Evolutionary conservation across 306 rosid genomes (phyloP), one percentile per base, ranked within the genome.

Genomic region (Cercis canadensis): DNA sequence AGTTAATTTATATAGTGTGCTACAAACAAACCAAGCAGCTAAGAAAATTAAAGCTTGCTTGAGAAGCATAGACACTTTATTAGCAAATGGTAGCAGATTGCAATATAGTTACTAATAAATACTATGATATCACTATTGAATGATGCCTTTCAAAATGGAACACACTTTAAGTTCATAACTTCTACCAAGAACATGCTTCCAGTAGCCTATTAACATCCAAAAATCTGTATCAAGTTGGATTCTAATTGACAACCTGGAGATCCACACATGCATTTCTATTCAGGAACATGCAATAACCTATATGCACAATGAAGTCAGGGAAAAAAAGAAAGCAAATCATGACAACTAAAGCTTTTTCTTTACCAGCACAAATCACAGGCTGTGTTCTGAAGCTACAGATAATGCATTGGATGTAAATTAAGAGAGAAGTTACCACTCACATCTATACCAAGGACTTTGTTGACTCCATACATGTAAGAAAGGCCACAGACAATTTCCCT

Each of bases 401-500:
- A 58, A 57, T 37, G 40, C 18, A 52, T 74, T 15, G 45, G 46
- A 57, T 15, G 29, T 15, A 41, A 62, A 46, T 24, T 51, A 66
- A 63, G 46, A 65, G 65, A 75, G 67, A 81, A 64, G 33, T 61
- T 24, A 61, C 47, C 72, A 85, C 98, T 82, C 75, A 91, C 99
- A 67, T 85, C 87, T 51, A 94, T 89, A 46, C 99, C 99, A 15
- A 86, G 74, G 78, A 94, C 92, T 80, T 56, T 85, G 87, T 83
- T 76, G 46, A 94, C 99, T 9, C 96, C 97, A 33, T 91, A 91
- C 99, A 94, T 94, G 77, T 94, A 79, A 79, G 90, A 75, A 79
- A 94, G 83, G 34, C 99, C 92, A 66, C 97, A 94, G 16, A 91
- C 97, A 39, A 94, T 86, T 82, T 94, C 99, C 82, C 99, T 87